Evolutionary conservation across 306 rosid genomes (phyloP), one percentile per base, ranked within the genome.

Genomic region (Pueraria montana): DNA sequence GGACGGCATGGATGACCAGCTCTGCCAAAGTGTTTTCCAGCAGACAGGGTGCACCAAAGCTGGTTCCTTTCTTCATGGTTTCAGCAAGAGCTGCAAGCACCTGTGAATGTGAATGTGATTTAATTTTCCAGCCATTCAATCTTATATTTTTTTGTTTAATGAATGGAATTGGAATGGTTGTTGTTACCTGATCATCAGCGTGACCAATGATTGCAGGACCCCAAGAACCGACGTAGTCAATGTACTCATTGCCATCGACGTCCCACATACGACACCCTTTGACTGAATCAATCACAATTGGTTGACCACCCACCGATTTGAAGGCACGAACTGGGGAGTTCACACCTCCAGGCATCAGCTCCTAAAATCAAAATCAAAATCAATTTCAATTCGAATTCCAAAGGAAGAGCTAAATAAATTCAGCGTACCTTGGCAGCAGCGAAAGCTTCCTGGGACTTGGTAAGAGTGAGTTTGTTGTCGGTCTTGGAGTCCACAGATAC

Each of bases 131-230:
- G n/a, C n/a, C n/a, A n/a, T n/a, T n/a, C n/a, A n/a, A n/a, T n/a
- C n/a, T n/a, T n/a, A n/a, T n/a, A n/a, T n/a, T n/a, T n/a, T n/a
- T n/a, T n/a, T n/a, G n/a, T n/a, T n/a, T n/a, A n/a, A n/a, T n/a
- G n/a, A n/a, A n/a, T n/a, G n/a, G n/a, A n/a, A n/a, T n/a, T n/a
- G n/a, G n/a, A n/a, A n/a, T n/a, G n/a, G n/a, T n/a, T n/a, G n/a
- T n/a, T n/a, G n/a, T n/a, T n/a, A n/a, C 45, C 97, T 91, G 83
- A 82, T 92, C 96, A 84, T 96, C 96, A 0, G 99, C 97, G 32
- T 96, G 99, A 34, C 99, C 99, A n/a, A 96, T 94, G 27, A 96
- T 94, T 6, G 98, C 99, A 43, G 99, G 99, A 21, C 99, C 99
- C 99, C 99, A 96, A 74, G 99, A 96, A 74, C 99, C 98, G 7